Evolutionary conservation across 2,329 filamentous ascomycete genomes (phyloP), one percentile per base, ranked within the genome.

Genomic region (Diaporthe citrichinensis): DNA sequence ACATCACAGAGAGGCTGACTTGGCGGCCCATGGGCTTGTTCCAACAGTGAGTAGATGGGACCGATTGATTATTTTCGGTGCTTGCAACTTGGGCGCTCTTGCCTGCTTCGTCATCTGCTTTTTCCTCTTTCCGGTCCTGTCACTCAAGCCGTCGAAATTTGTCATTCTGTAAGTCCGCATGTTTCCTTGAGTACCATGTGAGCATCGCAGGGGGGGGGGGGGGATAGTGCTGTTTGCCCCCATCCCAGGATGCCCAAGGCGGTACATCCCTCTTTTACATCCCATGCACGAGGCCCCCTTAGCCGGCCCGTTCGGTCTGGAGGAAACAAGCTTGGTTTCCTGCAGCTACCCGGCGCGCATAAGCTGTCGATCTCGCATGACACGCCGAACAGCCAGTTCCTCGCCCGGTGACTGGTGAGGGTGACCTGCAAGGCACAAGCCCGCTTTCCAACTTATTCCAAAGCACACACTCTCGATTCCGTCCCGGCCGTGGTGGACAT

Each of bases 31-130:
- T 39, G 67, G 31, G 41, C 69, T 65, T 68, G 41, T 23, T 58
- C 81, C 46, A n/a, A 76, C 80, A 98, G 97, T 99, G 88, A 98
- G 95, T 87, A 92, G 96, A 87, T 98, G 96, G 97, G 97, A 99
- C 86, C 94, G 96, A 75, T 87, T 98, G 82, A 89, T 99, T 84
- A 91, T 98, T 81, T 99, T 99, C 85, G 93, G 91, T 78, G 95
- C 93, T 82, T 97, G 96, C 87, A 98, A 98, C 85, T 85, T 98
- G 80, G 95, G 94, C 77, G 95, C 97, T 78, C 89, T 95, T 78
- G 95, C 94, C 79, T 96, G 97, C 88, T 98, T 99, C 88, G 92
- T 97, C 83, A 92, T 98, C 81, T 96, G 94, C 88, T 98, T 98
- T 87, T 93, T 93, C 80, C 88, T 98, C 74, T 96, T 98, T 86